Conservation (phyloP, 2,329 filamentous ascomycete species). For the Fusarium chaquense region DNA sequence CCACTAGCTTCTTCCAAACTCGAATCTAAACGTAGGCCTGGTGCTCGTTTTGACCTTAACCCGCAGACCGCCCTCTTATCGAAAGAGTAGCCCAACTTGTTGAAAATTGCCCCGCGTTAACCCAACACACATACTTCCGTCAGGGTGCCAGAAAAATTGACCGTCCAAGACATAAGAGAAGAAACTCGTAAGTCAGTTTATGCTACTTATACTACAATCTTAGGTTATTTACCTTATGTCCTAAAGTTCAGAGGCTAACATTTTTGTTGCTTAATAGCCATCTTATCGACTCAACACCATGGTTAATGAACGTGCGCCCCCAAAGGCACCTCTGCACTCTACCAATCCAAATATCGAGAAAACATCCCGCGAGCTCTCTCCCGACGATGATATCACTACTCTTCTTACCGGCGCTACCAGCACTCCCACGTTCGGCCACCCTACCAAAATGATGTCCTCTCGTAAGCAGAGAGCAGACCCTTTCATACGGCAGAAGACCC, state of each 20-base stretch:
- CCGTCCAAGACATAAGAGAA: background rate
- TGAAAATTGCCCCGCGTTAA: slow-evolving; percentile 21
- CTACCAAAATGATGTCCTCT: slow-evolving; percentile 60
- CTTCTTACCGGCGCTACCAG: slow-evolving; percentile 43
- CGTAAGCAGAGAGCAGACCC: slow-evolving; percentile 68
- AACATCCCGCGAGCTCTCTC: slow-evolving; percentile 45
- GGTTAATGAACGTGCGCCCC: slow-evolving; percentile 62
- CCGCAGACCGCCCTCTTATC: slow-evolving; percentile 33
- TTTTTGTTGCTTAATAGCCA: background rate
- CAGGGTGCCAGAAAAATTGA: background rate
- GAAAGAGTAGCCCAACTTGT: slow-evolving; percentile 37
- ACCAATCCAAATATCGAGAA: slow-evolving; percentile 24
- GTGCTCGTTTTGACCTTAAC: slow-evolving; percentile 43
- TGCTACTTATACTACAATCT: background rate
- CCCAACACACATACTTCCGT: slow-evolving; percentile 3
- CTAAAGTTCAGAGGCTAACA: background rate
- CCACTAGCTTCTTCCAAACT: background rate
- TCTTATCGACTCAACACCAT: slow-evolving; percentile 49
- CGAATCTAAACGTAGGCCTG: slow-evolving; percentile 21
- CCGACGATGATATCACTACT: slow-evolving; percentile 53
- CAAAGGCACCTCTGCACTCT: slow-evolving; percentile 56
- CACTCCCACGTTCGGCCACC: slow-evolving; percentile 54
- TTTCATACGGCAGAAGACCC: slow-evolving; percentile 66
- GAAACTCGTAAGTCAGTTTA: background rate
- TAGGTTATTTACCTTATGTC: background rate